phyloP scores from a whole-genome alignment of 2,329 filamentous ascomycete species.

The Fusarium chuoi region DNA sequence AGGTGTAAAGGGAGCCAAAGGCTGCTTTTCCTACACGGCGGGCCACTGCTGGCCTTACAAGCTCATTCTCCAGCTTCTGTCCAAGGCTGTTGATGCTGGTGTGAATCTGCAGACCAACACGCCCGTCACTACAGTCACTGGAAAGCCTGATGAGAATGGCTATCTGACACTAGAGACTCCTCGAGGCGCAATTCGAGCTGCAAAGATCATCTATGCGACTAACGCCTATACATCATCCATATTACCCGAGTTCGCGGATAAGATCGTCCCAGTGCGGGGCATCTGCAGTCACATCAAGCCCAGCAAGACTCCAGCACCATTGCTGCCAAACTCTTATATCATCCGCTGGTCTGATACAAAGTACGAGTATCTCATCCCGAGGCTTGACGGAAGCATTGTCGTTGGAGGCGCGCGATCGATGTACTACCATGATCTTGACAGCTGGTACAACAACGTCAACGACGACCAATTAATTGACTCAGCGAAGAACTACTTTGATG shows the following conservation, averaged over 20 bases:
- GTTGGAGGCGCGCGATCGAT: background rate
- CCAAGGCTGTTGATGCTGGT: background rate
- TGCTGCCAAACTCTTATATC: background rate
- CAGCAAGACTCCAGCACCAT: background rate
- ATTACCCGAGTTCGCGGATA: background rate
- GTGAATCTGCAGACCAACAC: background rate
- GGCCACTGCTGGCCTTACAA: constrained; percentile 2
- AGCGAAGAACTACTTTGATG: constrained; percentile 52
- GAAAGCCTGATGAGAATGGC: background rate
- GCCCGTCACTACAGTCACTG: background rate
- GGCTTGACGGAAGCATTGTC: background rate
- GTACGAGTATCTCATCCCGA: constrained; percentile 1
- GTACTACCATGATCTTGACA: background rate
- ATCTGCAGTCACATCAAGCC: constrained; percentile 6
- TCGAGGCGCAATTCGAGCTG: background rate
- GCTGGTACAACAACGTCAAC: constrained; percentile 1
- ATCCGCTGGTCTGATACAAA: constrained; percentile 10
- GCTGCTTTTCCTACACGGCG: background rate
- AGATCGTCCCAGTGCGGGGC: background rate
- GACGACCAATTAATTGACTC: background rate
- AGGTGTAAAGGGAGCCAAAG: background rate
- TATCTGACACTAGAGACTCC: background rate
- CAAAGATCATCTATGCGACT: background rate
- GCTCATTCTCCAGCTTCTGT: background rate
- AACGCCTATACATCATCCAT: constrained; percentile 2